These are phyloP conservation scores for Sporormia fimetaria DNA, from an alignment of 495 filamentous ascomycete genomes.

Conservation along the genomic window DNA sequence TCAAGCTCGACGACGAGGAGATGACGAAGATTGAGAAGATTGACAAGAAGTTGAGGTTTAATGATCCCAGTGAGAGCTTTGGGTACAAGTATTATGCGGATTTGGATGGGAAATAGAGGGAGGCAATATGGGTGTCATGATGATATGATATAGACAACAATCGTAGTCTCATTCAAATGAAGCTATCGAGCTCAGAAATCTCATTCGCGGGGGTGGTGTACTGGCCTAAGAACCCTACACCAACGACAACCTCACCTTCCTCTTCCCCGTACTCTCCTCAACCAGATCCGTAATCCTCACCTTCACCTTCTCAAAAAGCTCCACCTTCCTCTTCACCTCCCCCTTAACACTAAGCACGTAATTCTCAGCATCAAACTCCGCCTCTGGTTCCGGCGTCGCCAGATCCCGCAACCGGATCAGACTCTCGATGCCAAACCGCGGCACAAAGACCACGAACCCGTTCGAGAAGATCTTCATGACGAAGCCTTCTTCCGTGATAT, in stretches of 20 bases:
- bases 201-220: no score
- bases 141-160: neutral
- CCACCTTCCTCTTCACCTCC: slow-evolving; percentile 48
- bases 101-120: slow-evolving; percentile 46
- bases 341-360: slow-evolving; percentile 57
- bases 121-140: slow-evolving; percentile 1
- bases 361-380: slow-evolving; percentile 69
- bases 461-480: slow-evolving; percentile 96
- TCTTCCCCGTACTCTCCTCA: slow-evolving; percentile 89
- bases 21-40: slow-evolving; percentile 42
- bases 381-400: slow-evolving; percentile 57
- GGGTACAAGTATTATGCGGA: slow-evolving; percentile 49
- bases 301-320: slow-evolving; percentile 79
- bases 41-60: slow-evolving; percentile 50
- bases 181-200: no score
- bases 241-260: slow-evolving; percentile 66
- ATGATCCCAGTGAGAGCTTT: slow-evolving; percentile 46
- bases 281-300: slow-evolving; percentile 84
- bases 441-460: slow-evolving; percentile 91
- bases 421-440: slow-evolving; percentile 87
- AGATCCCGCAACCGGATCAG: slow-evolving; percentile 78
- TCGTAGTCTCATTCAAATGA: no score
- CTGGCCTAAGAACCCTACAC: slow-evolving; percentile 32
- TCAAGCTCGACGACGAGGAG: slow-evolving; percentile 44
- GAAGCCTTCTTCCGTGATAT: slow-evolving; percentile 79